Evolutionary conservation across 495 filamentous ascomycete species (phyloP).

Genomic region (Aspergillus nidulans): DNA sequence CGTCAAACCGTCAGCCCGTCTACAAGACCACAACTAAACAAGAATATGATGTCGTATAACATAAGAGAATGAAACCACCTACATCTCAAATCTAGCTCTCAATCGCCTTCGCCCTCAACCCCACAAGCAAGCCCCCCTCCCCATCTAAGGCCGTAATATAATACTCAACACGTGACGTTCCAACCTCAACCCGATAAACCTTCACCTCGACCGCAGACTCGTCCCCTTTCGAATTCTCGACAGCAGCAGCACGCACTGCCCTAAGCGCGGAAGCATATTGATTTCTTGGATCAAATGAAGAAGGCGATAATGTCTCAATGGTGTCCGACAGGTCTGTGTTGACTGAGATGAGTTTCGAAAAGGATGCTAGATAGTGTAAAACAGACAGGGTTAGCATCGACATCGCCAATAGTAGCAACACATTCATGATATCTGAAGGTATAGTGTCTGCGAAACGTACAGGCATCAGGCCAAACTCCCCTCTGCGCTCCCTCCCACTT

Average conservation of each 20-base stretch:
- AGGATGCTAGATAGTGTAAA: slow-evolving; percentile 22
- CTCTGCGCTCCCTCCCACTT: slow-evolving; percentile 52
- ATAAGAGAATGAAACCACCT: neutral
- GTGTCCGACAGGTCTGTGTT: slow-evolving; percentile 25
- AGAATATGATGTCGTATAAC: neutral
- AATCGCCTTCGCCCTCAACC: slow-evolving; percentile 68
- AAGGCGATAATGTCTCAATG: slow-evolving; percentile 31
- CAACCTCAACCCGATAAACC: slow-evolving; percentile 64
- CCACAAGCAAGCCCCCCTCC: slow-evolving; percentile 57
- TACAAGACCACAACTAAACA: too few relatives aligned
- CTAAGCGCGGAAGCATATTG: slow-evolving; percentile 28
- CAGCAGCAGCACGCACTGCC: slow-evolving; percentile 33
- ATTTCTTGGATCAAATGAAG: slow-evolving; percentile 40
- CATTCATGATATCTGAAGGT: slow-evolving; percentile 6
- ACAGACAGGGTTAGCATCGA: neutral
- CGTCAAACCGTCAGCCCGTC: too few relatives aligned
- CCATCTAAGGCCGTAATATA: slow-evolving; percentile 63
- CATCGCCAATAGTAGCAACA: neutral
- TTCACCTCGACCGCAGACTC: slow-evolving; percentile 58
- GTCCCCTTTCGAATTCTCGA: slow-evolving; percentile 20
- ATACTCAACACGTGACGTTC: slow-evolving; percentile 65
- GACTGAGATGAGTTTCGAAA: slow-evolving; percentile 38
- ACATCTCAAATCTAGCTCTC: slow-evolving; percentile 50
- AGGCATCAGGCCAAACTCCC: slow-evolving; percentile 56
- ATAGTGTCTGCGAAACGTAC: slow-evolving; percentile 38